These are phyloP conservation scores for Pinus taeda DNA, from an alignment of 75 land plant genomes.

Conservation along the genomic window DNA sequence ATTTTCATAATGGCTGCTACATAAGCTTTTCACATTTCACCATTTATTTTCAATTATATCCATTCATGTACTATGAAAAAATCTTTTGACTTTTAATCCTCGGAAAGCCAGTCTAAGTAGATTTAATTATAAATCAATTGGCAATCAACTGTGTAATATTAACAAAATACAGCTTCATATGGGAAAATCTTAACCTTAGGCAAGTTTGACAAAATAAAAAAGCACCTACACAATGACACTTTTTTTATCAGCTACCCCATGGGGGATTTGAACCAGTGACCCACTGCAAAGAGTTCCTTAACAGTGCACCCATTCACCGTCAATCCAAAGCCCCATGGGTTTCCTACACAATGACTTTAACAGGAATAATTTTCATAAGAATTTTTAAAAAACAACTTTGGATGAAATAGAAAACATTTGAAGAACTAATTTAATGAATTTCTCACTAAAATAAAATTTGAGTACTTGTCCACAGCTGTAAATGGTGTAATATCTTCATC, in stretches of 20 bases:
- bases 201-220: not conserved
- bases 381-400: too few species aligned
- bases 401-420: not conserved
- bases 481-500: constrained; percentile 97
- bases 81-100: too few species aligned
- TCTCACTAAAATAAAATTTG: not conserved
- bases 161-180: not conserved
- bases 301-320: not conserved
- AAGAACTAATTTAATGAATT: not conserved
- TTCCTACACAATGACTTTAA: too few species aligned
- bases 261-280: too few species aligned
- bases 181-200: not conserved
- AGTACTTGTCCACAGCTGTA: constrained; percentile 95
- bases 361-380: not conserved
- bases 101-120: too few species aligned
- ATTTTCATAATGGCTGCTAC: too few species aligned
- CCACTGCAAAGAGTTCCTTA: not conserved
- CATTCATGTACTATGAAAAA: too few species aligned
- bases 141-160: not conserved
- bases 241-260: too few species aligned
- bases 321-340: too few species aligned
- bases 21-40: too few species aligned
- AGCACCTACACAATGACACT: not conserved
- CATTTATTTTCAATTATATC: too few species aligned
- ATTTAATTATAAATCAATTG: too few species aligned